These are phyloP conservation scores for Musa troglodytarum DNA, from an alignment of 176 grass and related monocot genomes.

Conservation along the genomic window DNA sequence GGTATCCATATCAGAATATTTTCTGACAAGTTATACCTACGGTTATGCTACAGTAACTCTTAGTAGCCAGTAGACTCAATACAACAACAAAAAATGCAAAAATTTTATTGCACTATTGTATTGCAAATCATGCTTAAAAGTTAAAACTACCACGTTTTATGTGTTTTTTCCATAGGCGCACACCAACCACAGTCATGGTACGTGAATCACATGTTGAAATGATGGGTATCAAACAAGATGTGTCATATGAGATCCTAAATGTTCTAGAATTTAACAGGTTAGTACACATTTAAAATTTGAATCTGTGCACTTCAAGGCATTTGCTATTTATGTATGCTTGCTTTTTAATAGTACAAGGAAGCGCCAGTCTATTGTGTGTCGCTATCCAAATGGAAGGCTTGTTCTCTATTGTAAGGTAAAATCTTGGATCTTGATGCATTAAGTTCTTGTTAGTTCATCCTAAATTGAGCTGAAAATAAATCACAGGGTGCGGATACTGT, in stretches of 20 bases:
- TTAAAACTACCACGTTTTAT: not conserved
- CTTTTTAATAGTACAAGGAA: constrained; percentile 81
- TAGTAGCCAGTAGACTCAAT: no score
- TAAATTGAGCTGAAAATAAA: constrained; percentile 17
- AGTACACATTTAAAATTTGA: constrained; percentile 15
- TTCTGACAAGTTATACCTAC: no score
- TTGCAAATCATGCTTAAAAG: not conserved
- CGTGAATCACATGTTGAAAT: constrained; percentile 97
- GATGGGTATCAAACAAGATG: constrained; percentile 85
- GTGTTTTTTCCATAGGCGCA: constrained; percentile 44
- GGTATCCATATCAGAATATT: no score
- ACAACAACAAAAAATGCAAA: no score
- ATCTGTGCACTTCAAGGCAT: not conserved
- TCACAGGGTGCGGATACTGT: constrained; percentile 92
- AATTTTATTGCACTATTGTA: not conserved
- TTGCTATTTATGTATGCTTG: constrained; percentile 13
- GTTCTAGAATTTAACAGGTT: constrained; percentile 98
- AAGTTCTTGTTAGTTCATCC: not conserved
- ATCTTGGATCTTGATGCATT: constrained; percentile 10
- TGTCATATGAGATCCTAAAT: constrained; percentile 91
- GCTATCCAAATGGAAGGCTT: constrained; percentile 82
- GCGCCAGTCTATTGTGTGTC: constrained; percentile 88
- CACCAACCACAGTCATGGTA: constrained; percentile 71
- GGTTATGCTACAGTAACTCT: no score
- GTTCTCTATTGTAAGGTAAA: constrained; percentile 99